Evolutionary conservation across 2,329 filamentous ascomycete genomes (phyloP).

Genomic region (Alternaria arborescens): DNA sequence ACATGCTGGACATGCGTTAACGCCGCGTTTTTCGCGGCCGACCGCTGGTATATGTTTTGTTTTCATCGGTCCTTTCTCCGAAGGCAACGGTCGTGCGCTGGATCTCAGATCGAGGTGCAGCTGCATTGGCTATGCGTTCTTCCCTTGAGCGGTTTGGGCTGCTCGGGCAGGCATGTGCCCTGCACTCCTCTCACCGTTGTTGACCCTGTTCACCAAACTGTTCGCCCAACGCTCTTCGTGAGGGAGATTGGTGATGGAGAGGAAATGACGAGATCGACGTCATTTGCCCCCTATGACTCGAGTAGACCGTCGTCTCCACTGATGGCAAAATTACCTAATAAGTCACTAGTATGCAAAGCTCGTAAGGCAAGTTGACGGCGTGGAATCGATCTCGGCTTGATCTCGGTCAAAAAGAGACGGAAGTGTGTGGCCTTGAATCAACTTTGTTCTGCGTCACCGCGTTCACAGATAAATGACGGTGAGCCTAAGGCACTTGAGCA

Average conservation of each 20-base stretch:
- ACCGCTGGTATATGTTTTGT: background rate
- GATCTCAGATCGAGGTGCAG: background rate
- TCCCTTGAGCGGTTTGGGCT: background rate
- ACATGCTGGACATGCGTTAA: background rate
- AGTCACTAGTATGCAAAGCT: background rate
- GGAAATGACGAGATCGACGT: background rate
- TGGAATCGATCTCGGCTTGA: background rate
- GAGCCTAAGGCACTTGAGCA: background rate
- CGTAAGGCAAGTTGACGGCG: background rate
- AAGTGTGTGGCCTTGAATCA: background rate
- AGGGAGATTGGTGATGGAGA: background rate
- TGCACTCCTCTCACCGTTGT: background rate
- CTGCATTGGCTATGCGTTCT: conserved; percentile 1
- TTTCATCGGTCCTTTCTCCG: background rate
- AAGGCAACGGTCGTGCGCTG: background rate
- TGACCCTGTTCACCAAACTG: background rate
- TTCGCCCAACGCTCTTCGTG: conserved; percentile 3
- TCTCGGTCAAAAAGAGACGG: background rate
- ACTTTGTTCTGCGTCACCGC: background rate
- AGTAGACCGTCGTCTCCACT: background rate
- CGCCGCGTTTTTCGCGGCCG: background rate
- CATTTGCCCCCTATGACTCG: conserved; percentile 1
- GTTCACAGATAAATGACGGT: background rate
- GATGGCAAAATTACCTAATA: background rate
- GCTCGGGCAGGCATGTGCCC: background rate